A percentile compares a stretch with the other conserved stretches of the same genome.
Evolutionary conservation across 768 basidiomycete genomes (phyloP).

Genomic region (Tephrocybe sp.): DNA sequence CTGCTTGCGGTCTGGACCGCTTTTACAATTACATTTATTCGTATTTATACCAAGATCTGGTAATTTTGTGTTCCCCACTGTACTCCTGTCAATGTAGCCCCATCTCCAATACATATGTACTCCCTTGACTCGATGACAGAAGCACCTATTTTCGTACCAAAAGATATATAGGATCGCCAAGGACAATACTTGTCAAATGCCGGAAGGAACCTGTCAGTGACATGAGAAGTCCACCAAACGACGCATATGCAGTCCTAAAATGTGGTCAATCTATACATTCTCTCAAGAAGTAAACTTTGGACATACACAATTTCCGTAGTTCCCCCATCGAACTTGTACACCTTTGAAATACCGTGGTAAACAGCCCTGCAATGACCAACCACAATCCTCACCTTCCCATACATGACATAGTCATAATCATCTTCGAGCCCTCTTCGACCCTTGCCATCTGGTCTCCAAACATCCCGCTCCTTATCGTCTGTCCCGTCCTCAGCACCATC

Average conservation of each 20-base stretch:
- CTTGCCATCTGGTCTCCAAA: slow-evolving; percentile 86
- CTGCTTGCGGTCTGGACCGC: slow-evolving; percentile 9
- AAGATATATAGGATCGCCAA: slow-evolving; percentile 91
- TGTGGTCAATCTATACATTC: slow-evolving; percentile 3
- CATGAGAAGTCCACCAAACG: slow-evolving; percentile 95
- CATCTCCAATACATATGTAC: slow-evolving; percentile 3
- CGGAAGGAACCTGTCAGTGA: slow-evolving; percentile 91
- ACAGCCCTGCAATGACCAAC: neutral
- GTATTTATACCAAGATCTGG: slow-evolving; percentile 15
- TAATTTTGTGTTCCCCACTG: neutral
- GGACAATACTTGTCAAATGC: slow-evolving; percentile 88
- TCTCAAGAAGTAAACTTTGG: slow-evolving; percentile 1
- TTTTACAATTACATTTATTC: slow-evolving; percentile 14
- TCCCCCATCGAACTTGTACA: slow-evolving; percentile 95
- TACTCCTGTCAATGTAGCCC: slow-evolving; percentile 2
- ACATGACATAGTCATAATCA: slow-evolving; percentile 99
- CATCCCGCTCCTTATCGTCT: slow-evolving; percentile 73
- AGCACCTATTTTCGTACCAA: slow-evolving; percentile 70
- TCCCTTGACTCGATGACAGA: neutral
- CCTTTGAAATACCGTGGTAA: slow-evolving; percentile 41
- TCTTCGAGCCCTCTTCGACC: slow-evolving; percentile 82
- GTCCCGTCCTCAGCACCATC: slow-evolving; percentile 51
- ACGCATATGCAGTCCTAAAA: slow-evolving; percentile 88
- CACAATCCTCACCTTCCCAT: slow-evolving; percentile 74
- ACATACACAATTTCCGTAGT: slow-evolving; percentile 83